Evolutionary conservation across 805 yeast genomes (phyloP), one percentile per base, ranked within the genome.

Genomic region (Candida tibetensis): DNA sequence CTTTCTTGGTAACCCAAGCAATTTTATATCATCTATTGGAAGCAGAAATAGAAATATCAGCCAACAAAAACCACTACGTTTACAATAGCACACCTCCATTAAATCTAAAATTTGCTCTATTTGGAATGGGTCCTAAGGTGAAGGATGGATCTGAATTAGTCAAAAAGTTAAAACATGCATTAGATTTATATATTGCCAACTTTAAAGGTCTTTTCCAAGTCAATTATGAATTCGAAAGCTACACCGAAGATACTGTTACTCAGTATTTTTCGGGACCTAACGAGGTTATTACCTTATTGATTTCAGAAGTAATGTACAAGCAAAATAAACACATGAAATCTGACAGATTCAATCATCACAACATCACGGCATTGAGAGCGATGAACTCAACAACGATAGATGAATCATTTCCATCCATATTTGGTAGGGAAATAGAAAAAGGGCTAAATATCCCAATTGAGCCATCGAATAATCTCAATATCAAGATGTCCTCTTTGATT

Each of bases 1-100:
- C 93, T 2, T 82, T 71, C 47, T 74, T 69, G 41, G 65, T 81
- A 2, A 71, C 84, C 0, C 83, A 79, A 47, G 55, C 64, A 2
- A 42, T 65, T 4, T 28, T 58, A 10, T 57, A 65, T 22, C 62
- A 58, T 41, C 47, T 68, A n/a, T 32, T 66, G 13, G 37, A 36
- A 5, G 47, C 67, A 2, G 71, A 66, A 28, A 12, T 41, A n/a
- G 27, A 23, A 17, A 17, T 21, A 21, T 7, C 10, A 21, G 25
- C 9, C 9, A 21, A 21, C 25, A 21, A 21, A 21, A 10, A 21
- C 7, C 7, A 10, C 7, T 21, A 21, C 10, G 25, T 21, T 7
- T 10, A 21, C 9, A 10, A 21, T 21, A 10, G 9, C 10, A 21
- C 10, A 21, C 25, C 7, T 21, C 10, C 25, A 21, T 21, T 10